Evolutionary conservation across 1,284 basidiomycete species (phyloP), one percentile per base, ranked within the genome.

Genomic region (Kwoniella shivajii): DNA sequence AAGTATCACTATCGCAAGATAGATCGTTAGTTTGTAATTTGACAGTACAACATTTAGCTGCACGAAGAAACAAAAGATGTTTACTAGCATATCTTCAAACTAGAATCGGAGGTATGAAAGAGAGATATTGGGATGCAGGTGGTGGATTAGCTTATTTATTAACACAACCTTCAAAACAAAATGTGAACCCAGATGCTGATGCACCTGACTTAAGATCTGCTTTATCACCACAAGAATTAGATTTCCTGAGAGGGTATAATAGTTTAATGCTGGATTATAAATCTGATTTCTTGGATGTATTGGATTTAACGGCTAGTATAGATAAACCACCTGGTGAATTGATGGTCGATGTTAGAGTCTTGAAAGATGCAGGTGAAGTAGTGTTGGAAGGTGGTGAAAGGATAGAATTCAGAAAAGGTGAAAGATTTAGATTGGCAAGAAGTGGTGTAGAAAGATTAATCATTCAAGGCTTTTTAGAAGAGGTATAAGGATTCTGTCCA

Each of bases 381-480:
- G 86, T 92, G 71, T 90, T 93, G 5, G 92, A 96, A 75, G 80
- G 87, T 54, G 75, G 79, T 18, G 92, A 92, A 31, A 85, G 84
- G 57, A 87, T 97, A 57, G 88, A 93, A 73, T 92, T 97, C 72
- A 84, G 85, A 66, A 89, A 88, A 74, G 93, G 92, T 0, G 88
- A 92, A 77, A 80, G 92, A 56, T 93, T 92, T 70, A 85, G 92
- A 80, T 86, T 96, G 49, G 82, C 88, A 44, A 81, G 90, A 63
- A 84, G 87, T 10, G 90, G 95, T 75, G 87, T 97, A 57, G 94
- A 97, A 75, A 86, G 92, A 72, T 82, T 97, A 63, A 89, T 97
- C 66, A 85, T 94, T 1, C 89, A 93, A 70, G 93, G 92, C 3
- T 95, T 88, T 76, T 79, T 98, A 60, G 89, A 94, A 78, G 78